Evolutionary conservation across 2,329 filamentous ascomycete genomes (phyloP), one percentile per base, ranked within the genome.

Genomic region (Epichloe gansuensis): DNA sequence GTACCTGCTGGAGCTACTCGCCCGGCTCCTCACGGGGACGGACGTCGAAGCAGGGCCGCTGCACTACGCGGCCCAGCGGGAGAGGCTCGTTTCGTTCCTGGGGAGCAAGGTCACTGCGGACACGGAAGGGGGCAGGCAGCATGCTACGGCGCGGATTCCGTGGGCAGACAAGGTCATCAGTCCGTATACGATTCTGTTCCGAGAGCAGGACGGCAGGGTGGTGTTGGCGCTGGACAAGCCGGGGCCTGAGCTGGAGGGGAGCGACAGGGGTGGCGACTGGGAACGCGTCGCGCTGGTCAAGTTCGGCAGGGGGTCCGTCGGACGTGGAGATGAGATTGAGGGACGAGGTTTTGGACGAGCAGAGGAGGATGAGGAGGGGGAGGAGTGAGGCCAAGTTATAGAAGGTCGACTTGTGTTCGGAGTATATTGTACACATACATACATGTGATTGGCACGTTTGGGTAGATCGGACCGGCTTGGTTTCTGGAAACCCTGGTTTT

Each of bases 1-100:
- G 63, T 90, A 86, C 67, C 76, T 93, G 4, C 73, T 89, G 11
- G 70, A 75, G 37, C 68, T 86, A 0, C 67, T 88, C 2, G 66
- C 76, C 0, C 69, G 69, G 2, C 80, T 82, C 58, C 68, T 86
- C 15, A 64, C 63, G 4, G 67, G 70, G 4, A 61, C 57, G 1
- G 37, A 6, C 9, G 37, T 13, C 37, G 37, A 39, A 9, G 28
- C 28, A 31, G 28, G 28, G 3, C 28, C 28, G 28, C 53, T 57
- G 21, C 61, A 74, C 57, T 82, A 63, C 63, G 71, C 62, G 38
- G 58, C 59, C 1, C 77, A 85, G 61, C 67, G 82, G 9, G 66
- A 75, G 17, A 65, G 64, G 35, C 72, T 89, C 8, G 56, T 80
- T 0, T 60, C 67, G 0, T 85, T 85, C 55, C 64, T 87, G 4